Conservation (phyloP, 2,329 filamentous ascomycete genomes). For the Diplocarpon rosae region DNA sequence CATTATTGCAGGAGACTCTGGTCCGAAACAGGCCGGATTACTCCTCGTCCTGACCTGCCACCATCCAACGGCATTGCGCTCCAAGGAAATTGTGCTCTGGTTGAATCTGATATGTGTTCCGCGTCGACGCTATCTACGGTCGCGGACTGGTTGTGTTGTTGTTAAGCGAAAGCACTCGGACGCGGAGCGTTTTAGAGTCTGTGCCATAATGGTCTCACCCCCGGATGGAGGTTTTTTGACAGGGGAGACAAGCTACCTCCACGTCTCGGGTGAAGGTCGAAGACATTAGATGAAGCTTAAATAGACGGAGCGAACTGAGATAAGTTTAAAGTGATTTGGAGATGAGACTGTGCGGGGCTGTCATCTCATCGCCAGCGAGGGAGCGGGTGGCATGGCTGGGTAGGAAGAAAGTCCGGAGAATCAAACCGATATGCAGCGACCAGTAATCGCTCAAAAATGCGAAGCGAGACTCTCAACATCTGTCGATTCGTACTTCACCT, state of each 20-base stretch:
- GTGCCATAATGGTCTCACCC: slow-evolving; percentile 24
- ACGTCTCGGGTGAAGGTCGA: slow-evolving; percentile 13
- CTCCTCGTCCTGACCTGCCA: slow-evolving; percentile 17
- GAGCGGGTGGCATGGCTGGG: not conserved
- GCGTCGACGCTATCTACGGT: slow-evolving; percentile 7
- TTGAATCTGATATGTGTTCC: slow-evolving; percentile 12
- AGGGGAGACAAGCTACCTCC: slow-evolving; percentile 13
- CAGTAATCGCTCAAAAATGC: slow-evolving; percentile 2
- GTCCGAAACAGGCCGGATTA: slow-evolving; percentile 25
- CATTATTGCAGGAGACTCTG: slow-evolving; percentile 15
- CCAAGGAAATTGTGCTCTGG: slow-evolving; percentile 18
- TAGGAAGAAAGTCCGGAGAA: not conserved
- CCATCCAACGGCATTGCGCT: slow-evolving; percentile 13
- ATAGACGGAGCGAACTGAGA: not conserved
- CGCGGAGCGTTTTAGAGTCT: slow-evolving; percentile 19
- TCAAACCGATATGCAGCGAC: not conserved
- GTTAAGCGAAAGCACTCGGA: slow-evolving; percentile 18
- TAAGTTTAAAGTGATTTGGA: slow-evolving; percentile 10
- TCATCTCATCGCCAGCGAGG: slow-evolving; percentile 8
- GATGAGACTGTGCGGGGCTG: slow-evolving; percentile 10
- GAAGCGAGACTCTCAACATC: not conserved
- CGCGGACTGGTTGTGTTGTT: slow-evolving; percentile 4
- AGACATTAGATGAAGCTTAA: slow-evolving; percentile 10
- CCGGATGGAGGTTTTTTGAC: slow-evolving; percentile 9
- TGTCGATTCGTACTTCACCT: not conserved